Percentiles rank a stretch among this genome's conserved stretches.
phyloP scores from a whole-genome alignment of 2,329 filamentous ascomycete genomes.

The Dryadomyces quercus-mongolicae region DNA sequence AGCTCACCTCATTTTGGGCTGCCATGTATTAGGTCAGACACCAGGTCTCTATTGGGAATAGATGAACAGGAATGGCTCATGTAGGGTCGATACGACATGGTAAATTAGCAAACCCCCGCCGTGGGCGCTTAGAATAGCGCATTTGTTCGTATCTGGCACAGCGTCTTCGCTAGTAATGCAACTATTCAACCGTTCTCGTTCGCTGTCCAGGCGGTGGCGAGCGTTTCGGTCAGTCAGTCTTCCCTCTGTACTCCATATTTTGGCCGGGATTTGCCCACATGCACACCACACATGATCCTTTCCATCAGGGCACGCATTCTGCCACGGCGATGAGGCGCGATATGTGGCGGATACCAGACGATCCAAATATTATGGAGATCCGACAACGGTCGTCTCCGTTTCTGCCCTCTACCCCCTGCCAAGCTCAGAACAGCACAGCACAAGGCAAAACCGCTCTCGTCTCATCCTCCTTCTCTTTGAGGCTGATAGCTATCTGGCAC shows the following conservation, averaged over 20 bases:
- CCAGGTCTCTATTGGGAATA: slow-evolving; percentile 5
- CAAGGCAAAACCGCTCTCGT: no score
- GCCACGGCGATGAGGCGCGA: slow-evolving; percentile 4
- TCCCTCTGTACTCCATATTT: not conserved
- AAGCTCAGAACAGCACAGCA: no score
- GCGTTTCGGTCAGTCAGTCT: not conserved
- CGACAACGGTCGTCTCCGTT: no score
- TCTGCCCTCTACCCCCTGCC: no score
- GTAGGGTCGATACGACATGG: slow-evolving; percentile 10
- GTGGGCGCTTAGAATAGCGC: not conserved
- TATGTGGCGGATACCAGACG: slow-evolving; percentile 4
- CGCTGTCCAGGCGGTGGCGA: not conserved
- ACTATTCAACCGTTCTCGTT: no score
- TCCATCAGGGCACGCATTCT: not conserved
- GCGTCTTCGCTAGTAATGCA: no score
- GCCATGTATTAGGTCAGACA: not conserved
- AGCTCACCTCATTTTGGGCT: not conserved
- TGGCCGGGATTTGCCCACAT: not conserved
- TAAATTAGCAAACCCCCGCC: not conserved
- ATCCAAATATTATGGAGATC: slow-evolving; percentile 5
- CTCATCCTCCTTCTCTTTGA: no score
- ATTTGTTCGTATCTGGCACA: no score
- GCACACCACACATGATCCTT: not conserved
- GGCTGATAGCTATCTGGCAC: no score
- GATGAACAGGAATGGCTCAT: slow-evolving; percentile 3